Conservation (phyloP, 306 rosid species). For the Cajanus cajan region DNA sequence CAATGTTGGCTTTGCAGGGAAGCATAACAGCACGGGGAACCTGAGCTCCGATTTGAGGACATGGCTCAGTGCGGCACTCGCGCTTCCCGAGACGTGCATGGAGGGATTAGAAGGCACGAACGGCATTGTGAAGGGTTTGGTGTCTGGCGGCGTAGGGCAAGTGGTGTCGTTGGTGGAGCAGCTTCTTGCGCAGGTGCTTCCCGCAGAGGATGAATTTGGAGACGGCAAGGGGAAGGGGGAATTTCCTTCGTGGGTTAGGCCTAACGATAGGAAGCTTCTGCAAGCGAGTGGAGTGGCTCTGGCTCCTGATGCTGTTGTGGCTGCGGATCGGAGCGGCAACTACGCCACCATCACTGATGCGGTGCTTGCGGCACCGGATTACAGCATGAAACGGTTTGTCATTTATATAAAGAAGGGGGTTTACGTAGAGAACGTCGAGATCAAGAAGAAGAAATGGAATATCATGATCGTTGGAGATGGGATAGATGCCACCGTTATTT, state of each 20-base stretch:
- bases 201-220: background rate
- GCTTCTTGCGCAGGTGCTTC: constrained; percentile 55
- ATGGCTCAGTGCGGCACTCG: constrained; percentile 78
- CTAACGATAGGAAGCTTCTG: constrained; percentile 48
- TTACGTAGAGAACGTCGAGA: constrained; percentile 71
- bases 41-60: constrained; percentile 73
- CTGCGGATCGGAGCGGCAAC: constrained; percentile 73
- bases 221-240: background rate
- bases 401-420: constrained; percentile 68
- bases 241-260: constrained; percentile 63
- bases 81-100: constrained; percentile 74
- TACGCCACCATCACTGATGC: constrained; percentile 66
- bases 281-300: constrained; percentile 39
- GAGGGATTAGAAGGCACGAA: constrained; percentile 81
- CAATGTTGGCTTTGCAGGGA: constrained; percentile 40
- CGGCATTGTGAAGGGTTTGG: constrained; percentile 48
- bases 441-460: constrained; percentile 93
- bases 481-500: constrained; percentile 59
- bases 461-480: constrained; percentile 87
- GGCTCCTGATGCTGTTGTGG: constrained; percentile 54
- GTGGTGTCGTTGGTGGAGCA: constrained; percentile 46
- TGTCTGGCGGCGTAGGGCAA: constrained; percentile 45
- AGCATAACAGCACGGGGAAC: constrained; percentile 64
- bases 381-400: constrained; percentile 66
- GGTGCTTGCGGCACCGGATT: constrained; percentile 68